Evolutionary conservation across 306 rosid species (phyloP).

Genomic region (Corylus heterophylla): DNA sequence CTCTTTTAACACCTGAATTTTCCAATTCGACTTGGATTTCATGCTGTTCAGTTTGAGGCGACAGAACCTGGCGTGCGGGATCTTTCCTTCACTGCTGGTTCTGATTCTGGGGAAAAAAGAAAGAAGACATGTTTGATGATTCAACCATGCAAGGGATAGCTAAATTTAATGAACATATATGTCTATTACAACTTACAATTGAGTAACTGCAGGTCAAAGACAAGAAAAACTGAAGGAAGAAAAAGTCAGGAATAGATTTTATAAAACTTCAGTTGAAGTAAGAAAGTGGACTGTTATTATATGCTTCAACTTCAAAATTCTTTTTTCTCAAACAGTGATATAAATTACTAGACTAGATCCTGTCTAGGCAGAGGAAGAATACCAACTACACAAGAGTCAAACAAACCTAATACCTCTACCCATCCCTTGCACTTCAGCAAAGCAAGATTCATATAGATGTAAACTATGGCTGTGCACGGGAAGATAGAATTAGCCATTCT

Average conservation of each 20-base stretch:
- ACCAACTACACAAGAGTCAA: not conserved
- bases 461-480: not conserved
- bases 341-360: not conserved
- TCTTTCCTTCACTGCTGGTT: slow-evolving; percentile 44
- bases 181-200: not conserved
- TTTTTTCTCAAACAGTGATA: not conserved
- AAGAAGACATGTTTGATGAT: not conserved
- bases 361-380: not conserved
- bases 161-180: not conserved
- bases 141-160: not conserved
- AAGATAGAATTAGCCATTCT: not conserved
- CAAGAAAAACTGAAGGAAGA: not conserved
- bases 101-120: slow-evolving; percentile 47
- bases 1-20: not conserved
- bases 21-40: not conserved
- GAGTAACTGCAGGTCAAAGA: not conserved
- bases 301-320: not conserved
- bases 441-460: not conserved
- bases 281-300: not conserved
- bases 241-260: not conserved
- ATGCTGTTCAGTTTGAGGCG: slow-evolving; percentile 40
- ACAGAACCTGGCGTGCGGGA: slow-evolving; percentile 29
- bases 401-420: not conserved
- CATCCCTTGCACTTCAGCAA: not conserved
- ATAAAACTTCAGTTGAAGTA: not conserved